Evolutionary conservation across 352 stramenopile genomes (phyloP).

Genomic region (Phytophthora pinifolia): DNA sequence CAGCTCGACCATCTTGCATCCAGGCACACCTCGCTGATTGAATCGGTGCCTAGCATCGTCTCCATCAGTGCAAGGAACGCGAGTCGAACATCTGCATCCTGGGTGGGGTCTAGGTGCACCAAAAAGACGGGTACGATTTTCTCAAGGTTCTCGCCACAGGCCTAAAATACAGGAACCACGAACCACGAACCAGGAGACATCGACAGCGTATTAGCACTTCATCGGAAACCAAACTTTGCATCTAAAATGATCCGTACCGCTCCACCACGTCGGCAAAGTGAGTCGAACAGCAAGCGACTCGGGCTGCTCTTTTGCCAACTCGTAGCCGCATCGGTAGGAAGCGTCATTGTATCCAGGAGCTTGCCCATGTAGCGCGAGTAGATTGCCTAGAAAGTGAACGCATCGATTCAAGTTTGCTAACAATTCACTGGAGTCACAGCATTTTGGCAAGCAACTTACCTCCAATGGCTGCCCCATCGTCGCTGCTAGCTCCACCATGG

Average conservation of each 20-base stretch:
- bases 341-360: conserved; percentile 52
- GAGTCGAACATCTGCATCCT: conserved; percentile 75
- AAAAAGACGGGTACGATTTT: conserved; percentile 66
- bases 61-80: conserved; percentile 84
- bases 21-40: conserved; percentile 48
- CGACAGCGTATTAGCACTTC: not conserved
- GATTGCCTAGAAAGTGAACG: conserved; percentile 34
- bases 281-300: conserved; percentile 75
- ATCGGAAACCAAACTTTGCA: not conserved
- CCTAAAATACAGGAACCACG: conserved; percentile 32
- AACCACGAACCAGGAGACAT: not conserved
- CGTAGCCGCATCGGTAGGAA: conserved; percentile 35
- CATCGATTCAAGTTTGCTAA: not conserved
- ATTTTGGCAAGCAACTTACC: conserved; percentile 26
- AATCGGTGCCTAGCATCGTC: conserved; percentile 69
- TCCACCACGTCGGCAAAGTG: conserved; percentile 64
- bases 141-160: conserved; percentile 56
- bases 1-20: not conserved
- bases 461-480: conserved; percentile 38
- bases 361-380: conserved; percentile 57
- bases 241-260: conserved; percentile 34
- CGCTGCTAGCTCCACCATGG: conserved; percentile 35
- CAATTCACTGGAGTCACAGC: not conserved
- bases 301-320: conserved; percentile 68
- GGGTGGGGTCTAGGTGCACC: conserved; percentile 59